Evolutionary conservation across 164 flowering plant genomes (phyloP).

Genomic region (Taxillus chinensis): DNA sequence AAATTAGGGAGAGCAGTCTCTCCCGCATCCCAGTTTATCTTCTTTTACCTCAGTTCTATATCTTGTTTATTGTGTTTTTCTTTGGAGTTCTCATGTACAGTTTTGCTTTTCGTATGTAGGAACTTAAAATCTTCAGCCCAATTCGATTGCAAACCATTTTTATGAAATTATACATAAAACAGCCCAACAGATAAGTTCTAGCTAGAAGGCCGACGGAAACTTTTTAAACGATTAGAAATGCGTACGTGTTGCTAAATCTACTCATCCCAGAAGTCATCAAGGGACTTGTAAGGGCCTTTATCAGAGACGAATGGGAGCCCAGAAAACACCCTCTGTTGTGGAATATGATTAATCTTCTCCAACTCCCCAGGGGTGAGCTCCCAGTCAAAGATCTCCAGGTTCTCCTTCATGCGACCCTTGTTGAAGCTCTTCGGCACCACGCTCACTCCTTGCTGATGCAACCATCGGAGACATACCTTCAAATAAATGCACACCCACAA

Average conservation of each 20-base stretch:
- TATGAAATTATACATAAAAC: too few species aligned
- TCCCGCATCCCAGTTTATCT: too few species aligned
- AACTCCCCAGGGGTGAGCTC: slow-evolving; percentile 4
- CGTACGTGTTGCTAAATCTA: neutral
- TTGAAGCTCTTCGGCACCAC: slow-evolving; percentile 13
- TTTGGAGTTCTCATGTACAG: too few species aligned
- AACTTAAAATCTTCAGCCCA: too few species aligned
- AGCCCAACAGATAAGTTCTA: too few species aligned
- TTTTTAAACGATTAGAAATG: too few species aligned
- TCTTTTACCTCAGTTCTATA: too few species aligned
- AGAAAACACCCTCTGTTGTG: neutral
- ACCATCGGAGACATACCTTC: slow-evolving; percentile 14
- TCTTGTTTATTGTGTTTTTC: too few species aligned
- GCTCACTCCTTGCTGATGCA: slow-evolving; percentile 9
- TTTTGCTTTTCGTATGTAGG: too few species aligned
- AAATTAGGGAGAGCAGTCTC: too few species aligned
- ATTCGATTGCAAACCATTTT: too few species aligned
- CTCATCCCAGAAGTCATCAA: slow-evolving; percentile 12
- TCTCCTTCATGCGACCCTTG: slow-evolving; percentile 13
- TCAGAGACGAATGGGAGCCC: neutral
- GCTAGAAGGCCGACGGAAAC: too few species aligned
- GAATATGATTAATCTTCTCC: slow-evolving; percentile 4
- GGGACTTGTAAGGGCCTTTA: slow-evolving; percentile 8
- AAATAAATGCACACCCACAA: neutral
- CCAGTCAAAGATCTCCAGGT: slow-evolving; percentile 11